These are phyloP conservation scores for Cyanodermella asteris DNA, from an alignment of 2,329 filamentous ascomycete species.

Conservation along the genomic window DNA sequence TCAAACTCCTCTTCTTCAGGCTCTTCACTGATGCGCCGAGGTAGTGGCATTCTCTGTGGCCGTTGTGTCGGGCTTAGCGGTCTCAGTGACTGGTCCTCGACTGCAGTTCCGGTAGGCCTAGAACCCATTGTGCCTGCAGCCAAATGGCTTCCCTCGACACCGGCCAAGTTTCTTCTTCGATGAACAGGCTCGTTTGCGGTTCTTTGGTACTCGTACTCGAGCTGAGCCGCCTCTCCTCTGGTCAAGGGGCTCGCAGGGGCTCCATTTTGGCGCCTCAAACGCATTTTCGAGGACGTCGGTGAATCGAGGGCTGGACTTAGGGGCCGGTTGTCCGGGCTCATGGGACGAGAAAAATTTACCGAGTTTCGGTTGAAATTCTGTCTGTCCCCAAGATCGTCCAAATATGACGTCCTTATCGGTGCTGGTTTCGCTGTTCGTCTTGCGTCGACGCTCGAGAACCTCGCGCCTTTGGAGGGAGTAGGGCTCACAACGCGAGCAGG, in stretches of 20 bases:
- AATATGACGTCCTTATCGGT: background rate
- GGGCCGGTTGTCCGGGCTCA: constrained; percentile 20
- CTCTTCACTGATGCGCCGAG: too few species aligned
- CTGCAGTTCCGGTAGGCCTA: constrained; percentile 1
- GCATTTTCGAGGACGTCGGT: too few species aligned
- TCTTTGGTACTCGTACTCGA: too few species aligned
- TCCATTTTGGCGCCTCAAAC: too few species aligned
- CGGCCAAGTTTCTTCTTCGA: too few species aligned
- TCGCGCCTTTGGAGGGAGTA: constrained; percentile 15
- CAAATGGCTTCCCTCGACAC: constrained; percentile 7
- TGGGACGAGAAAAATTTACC: constrained; percentile 27
- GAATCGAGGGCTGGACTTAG: constrained; percentile 7
- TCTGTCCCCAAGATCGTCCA: constrained; percentile 5
- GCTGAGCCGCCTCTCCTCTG: too few species aligned
- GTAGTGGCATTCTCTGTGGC: too few species aligned
- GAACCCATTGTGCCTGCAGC: constrained; percentile 2
- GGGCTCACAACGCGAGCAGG: constrained; percentile 24
- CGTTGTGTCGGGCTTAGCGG: too few species aligned
- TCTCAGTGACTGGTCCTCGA: too few species aligned
- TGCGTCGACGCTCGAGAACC: constrained; percentile 11
- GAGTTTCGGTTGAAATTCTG: constrained; percentile 19
- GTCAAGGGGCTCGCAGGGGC: too few species aligned
- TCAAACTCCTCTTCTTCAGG: constrained; percentile 10
- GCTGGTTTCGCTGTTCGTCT: constrained; percentile 4
- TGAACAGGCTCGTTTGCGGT: too few species aligned